Evolutionary conservation across 495 filamentous ascomycete species (phyloP).

Genomic region (Thermochaetoides thermophila): DNA sequence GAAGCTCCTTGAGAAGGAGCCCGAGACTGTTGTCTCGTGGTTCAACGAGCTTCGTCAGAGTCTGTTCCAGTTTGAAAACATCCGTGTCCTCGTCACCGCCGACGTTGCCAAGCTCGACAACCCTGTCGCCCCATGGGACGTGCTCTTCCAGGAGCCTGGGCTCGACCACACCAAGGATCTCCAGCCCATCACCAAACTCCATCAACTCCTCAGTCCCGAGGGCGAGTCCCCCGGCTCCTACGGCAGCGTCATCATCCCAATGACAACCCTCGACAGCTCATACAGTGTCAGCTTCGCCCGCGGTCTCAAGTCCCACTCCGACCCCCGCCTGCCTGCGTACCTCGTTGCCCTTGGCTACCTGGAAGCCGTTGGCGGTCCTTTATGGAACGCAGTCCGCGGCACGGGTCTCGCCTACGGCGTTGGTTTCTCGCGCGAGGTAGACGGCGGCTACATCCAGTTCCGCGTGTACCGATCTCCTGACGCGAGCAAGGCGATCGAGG

Average conservation of each 20-base stretch:
- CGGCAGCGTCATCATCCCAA: conserved; percentile 66
- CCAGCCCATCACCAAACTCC: conserved; percentile 29
- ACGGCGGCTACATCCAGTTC: conserved; percentile 66
- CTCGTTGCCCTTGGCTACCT: conserved; percentile 82
- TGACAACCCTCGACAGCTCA: conserved; percentile 87
- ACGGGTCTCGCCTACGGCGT: conserved; percentile 85
- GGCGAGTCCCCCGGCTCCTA: conserved; percentile 58
- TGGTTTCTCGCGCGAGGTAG: conserved; percentile 55
- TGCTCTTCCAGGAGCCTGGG: conserved; percentile 30
- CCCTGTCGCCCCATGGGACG: conserved; percentile 76
- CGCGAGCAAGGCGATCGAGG: conserved; percentile 70
- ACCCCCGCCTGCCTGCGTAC: conserved; percentile 67
- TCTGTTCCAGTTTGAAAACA: conserved; percentile 67
- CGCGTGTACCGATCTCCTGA: conserved; percentile 81
- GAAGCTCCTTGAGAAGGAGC: conserved; percentile 55
- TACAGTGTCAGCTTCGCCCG: conserved; percentile 61
- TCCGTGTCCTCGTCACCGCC: conserved; percentile 70
- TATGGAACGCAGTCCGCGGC: conserved; percentile 85
- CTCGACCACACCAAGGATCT: conserved; percentile 30
- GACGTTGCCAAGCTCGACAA: conserved; percentile 60
- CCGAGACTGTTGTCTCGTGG: conserved; percentile 52
- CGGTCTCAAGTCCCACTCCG: conserved; percentile 58
- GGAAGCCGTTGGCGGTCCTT: conserved; percentile 82
- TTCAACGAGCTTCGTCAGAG: conserved; percentile 61
- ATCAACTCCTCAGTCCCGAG: conserved; percentile 50